Evolutionary conservation across 345 rosid species (phyloP).

Genomic region (Passiflora organensis): DNA sequence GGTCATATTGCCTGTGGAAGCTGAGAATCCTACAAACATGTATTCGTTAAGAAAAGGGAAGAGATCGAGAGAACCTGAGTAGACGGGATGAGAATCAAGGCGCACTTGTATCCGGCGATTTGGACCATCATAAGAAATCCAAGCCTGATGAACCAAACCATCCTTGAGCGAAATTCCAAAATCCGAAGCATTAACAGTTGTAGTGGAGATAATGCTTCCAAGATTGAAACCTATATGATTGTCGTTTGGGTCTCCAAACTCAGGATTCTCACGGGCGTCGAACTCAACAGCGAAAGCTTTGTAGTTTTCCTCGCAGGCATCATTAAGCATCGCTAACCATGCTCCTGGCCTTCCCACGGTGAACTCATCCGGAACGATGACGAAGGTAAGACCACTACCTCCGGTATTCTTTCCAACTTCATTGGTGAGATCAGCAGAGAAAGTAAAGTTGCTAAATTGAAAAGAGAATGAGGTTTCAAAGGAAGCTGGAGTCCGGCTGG

Average conservation of each 20-base stretch:
- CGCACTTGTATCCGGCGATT: slow-evolving; percentile 35
- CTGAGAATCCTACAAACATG: slow-evolving; percentile 54
- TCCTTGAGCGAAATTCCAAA: slow-evolving; percentile 34
- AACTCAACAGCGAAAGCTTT: slow-evolving; percentile 45
- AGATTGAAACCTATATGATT: slow-evolving; percentile 50
- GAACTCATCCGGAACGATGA: slow-evolving; percentile 48
- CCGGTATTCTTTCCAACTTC: slow-evolving; percentile 9
- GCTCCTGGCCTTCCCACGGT: slow-evolving; percentile 51
- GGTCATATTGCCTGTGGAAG: slow-evolving; percentile 44
- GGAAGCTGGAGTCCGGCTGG: slow-evolving; percentile 30
- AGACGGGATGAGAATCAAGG: slow-evolving; percentile 29
- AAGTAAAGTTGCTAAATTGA: slow-evolving; percentile 29
- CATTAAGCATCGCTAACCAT: slow-evolving; percentile 52
- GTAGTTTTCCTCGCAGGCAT: slow-evolving; percentile 45
- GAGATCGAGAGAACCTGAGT: slow-evolving; percentile 41
- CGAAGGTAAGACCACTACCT: slow-evolving; percentile 47
- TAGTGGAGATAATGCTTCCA: slow-evolving; percentile 39
- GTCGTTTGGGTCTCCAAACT: slow-evolving; percentile 49
- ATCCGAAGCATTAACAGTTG: slow-evolving; percentile 32
- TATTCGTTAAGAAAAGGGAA: slow-evolving; percentile 45
- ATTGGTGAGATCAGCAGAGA: neutral
- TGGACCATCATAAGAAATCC: slow-evolving; percentile 37
- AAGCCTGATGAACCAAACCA: slow-evolving; percentile 40
- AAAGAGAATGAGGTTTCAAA: slow-evolving; percentile 43
- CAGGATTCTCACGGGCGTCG: slow-evolving; percentile 35